A percentile compares a stretch with the other conserved stretches of the same genome.
Evolutionary conservation across 495 filamentous ascomycete genomes (phyloP).

Genomic region (Penicillium argentinense): DNA sequence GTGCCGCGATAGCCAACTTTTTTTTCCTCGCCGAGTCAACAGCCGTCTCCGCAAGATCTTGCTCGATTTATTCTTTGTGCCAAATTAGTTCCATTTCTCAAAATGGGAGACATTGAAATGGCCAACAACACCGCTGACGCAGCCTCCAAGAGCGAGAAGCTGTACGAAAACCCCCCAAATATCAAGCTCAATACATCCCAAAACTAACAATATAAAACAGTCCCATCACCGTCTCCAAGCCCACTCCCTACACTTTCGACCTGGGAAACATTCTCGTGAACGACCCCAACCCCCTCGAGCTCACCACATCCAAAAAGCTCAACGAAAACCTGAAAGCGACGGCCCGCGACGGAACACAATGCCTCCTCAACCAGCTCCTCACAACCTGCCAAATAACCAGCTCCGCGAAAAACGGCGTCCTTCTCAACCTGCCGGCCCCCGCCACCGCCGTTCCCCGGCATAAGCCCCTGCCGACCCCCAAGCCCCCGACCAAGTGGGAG

Average conservation of each 20-base stretch:
- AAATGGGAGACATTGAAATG: constrained; percentile 35
- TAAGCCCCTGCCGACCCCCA: constrained; percentile 80
- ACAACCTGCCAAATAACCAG: constrained; percentile 76
- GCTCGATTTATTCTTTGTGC: constrained; percentile 25
- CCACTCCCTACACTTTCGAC: constrained; percentile 89
- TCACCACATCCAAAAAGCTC: constrained; percentile 35
- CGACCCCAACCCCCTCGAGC: constrained; percentile 77
- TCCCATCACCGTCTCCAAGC: constrained; percentile 69
- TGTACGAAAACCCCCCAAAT: constrained; percentile 29
- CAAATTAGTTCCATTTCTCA: constrained; percentile 4
- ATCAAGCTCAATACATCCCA: constrained; percentile 1
- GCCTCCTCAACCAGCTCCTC: constrained; percentile 85
- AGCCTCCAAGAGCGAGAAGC: constrained; percentile 39
- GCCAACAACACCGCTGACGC: constrained; percentile 19
- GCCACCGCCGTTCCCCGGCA: constrained; percentile 75
- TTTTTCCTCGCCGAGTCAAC: constrained; percentile 27
- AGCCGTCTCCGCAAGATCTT: no score
- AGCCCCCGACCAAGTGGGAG: constrained; percentile 88
- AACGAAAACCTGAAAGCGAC: constrained; percentile 57
- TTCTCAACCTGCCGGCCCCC: constrained; percentile 69
- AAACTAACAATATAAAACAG: constrained; percentile 27
- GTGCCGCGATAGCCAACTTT: constrained; percentile 29
- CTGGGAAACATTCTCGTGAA: constrained; percentile 79
- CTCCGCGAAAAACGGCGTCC: constrained; percentile 60
- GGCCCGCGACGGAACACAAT: constrained; percentile 85